Conservation (phyloP, 2,329 filamentous ascomycete genomes). For the Chaetoscypha palmicola region DNA sequence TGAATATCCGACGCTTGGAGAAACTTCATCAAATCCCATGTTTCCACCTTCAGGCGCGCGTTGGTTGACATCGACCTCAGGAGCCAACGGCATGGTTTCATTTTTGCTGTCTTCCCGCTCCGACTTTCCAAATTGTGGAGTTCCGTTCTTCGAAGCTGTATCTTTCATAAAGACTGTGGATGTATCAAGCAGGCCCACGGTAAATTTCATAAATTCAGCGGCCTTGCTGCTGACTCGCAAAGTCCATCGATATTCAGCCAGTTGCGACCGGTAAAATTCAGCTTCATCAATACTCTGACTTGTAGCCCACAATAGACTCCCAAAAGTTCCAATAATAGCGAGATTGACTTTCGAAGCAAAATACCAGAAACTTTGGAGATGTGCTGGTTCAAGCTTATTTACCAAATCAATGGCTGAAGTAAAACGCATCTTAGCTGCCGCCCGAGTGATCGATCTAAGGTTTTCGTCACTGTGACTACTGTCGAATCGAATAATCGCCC, state of each 20-base stretch:
- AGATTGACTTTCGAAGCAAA: conserved; percentile 87
- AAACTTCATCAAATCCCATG: conserved; percentile 9
- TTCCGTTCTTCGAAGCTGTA: conserved; percentile 12
- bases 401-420: conserved; percentile 36
- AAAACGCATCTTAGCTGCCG: conserved; percentile 35
- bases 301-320: conserved; percentile 32
- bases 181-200: conserved; percentile 23
- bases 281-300: conserved; percentile 20
- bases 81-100: background rate
- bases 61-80: conserved; percentile 7
- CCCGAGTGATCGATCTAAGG: conserved; percentile 19
- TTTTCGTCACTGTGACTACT: conserved; percentile 19
- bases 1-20: conserved; percentile 19
- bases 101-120: conserved; percentile 3
- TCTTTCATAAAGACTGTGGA: conserved; percentile 24
- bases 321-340: conserved; percentile 86
- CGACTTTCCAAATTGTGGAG: conserved; percentile 10
- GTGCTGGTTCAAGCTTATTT: conserved; percentile 36
- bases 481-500: conserved; percentile 41
- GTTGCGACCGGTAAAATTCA: conserved; percentile 22
- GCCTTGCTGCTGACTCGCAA: conserved; percentile 25
- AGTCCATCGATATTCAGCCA: conserved; percentile 25
- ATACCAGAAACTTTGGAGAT: conserved; percentile 59
- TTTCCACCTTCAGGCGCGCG: conserved; percentile 1
- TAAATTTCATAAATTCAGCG: conserved; percentile 28